phyloP scores from a whole-genome alignment of 2,329 filamentous ascomycete genomes.

The Xylariales sp. region DNA sequence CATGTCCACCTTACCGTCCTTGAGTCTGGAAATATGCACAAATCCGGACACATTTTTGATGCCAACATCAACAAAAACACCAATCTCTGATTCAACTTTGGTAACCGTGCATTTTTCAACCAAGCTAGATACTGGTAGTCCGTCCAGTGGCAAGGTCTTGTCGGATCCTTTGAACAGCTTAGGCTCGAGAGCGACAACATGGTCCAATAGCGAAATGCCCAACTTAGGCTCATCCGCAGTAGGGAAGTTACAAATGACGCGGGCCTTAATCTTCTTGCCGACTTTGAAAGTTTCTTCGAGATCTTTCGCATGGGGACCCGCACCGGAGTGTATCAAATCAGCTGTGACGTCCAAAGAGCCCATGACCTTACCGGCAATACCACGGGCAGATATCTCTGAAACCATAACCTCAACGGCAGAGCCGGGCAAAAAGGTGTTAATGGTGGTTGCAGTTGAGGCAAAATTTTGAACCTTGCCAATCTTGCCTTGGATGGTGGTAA shows the following conservation, averaged over 20 bases:
- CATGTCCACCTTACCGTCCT: constrained; percentile 83
- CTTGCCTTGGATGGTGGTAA: constrained; percentile 70
- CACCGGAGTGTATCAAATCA: constrained; percentile 84
- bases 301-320: constrained; percentile 63
- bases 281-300: constrained; percentile 76
- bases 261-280: constrained; percentile 77
- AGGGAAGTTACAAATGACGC: constrained; percentile 85
- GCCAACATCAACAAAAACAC: constrained; percentile 73
- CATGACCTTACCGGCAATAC: constrained; percentile 87
- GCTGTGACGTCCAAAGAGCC: constrained; percentile 88
- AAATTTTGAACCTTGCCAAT: constrained; percentile 62
- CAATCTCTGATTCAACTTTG: constrained; percentile 74
- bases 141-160: constrained; percentile 46
- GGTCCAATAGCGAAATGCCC: constrained; percentile 83
- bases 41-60: constrained; percentile 71
- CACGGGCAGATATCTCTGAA: constrained; percentile 67
- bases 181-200: constrained; percentile 62
- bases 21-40: constrained; percentile 88
- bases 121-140: constrained; percentile 67
- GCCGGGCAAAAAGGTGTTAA: constrained; percentile 87
- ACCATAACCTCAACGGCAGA: constrained; percentile 84
- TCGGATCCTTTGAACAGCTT: constrained; percentile 39
- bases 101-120: constrained; percentile 75
- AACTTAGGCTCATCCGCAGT: constrained; percentile 75
- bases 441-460: constrained; percentile 73